A percentile compares a stretch with the other conserved stretches of the same genome.
phyloP scores from a whole-genome alignment of 331 rosid genomes.

The Phaseolus coccineus region DNA sequence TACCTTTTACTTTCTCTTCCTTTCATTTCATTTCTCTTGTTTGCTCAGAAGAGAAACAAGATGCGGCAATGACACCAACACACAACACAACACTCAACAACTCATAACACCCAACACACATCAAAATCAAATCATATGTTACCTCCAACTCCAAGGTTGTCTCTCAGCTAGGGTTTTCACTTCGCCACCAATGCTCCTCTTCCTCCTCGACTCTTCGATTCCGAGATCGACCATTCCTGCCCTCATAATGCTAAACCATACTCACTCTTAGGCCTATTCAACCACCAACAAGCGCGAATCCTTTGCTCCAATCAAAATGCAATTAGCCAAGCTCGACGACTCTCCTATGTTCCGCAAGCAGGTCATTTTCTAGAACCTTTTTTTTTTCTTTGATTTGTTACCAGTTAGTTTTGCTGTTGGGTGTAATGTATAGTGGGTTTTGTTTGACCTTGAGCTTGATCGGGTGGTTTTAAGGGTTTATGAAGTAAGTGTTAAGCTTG shows the following conservation, averaged over 20 bases:
- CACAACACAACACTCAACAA: background rate
- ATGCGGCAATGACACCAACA: background rate
- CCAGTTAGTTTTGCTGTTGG: background rate
- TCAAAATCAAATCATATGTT: slow-evolving; percentile 43
- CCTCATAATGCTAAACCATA: slow-evolving; percentile 42
- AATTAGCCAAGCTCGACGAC: slow-evolving; percentile 96
- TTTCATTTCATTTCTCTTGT: slow-evolving; percentile 26
- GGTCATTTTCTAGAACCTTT: slow-evolving; percentile 51
- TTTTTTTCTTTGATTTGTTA: background rate
- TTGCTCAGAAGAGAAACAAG: background rate
- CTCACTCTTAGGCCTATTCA: slow-evolving; percentile 18
- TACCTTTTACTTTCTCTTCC: slow-evolving; percentile 20
- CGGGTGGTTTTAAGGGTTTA: slow-evolving; percentile 29
- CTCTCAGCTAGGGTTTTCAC: slow-evolving; percentile 54
- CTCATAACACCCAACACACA: slow-evolving; percentile 15
- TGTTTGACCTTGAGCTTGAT: slow-evolving; percentile 36
- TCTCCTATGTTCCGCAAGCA: slow-evolving; percentile 99
- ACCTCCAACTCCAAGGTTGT: slow-evolving; percentile 43
- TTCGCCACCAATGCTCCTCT: slow-evolving; percentile 44
- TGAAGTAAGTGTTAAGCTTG: background rate
- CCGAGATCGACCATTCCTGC: slow-evolving; percentile 53
- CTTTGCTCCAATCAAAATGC: slow-evolving; percentile 66
- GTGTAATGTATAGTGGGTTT: slow-evolving; percentile 31
- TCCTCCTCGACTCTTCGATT: slow-evolving; percentile 35
- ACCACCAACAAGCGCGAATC: slow-evolving; percentile 21